Evolutionary conservation across 2,329 filamentous ascomycete species (phyloP).

Genomic region (Tothia fuscella): DNA sequence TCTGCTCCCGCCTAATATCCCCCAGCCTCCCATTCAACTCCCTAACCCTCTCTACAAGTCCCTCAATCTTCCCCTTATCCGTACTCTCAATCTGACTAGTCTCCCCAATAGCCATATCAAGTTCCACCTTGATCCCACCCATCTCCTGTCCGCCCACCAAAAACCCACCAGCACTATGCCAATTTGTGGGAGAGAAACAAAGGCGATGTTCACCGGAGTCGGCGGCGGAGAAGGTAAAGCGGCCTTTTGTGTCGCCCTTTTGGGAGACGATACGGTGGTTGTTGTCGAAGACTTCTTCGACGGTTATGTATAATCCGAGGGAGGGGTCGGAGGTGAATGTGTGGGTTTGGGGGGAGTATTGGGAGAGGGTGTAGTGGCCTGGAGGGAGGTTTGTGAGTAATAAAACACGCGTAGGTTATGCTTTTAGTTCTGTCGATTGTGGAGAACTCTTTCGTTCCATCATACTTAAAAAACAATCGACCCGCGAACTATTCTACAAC

Average conservation of each 20-base stretch:
- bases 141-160: slow-evolving; percentile 48
- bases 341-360: slow-evolving; percentile 61
- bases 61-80: slow-evolving; percentile 85
- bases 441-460: too few relatives aligned
- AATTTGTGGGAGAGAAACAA: slow-evolving; percentile 81
- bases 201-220: slow-evolving; percentile 93
- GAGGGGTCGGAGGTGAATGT: slow-evolving; percentile 62
- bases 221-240: slow-evolving; percentile 91
- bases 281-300: slow-evolving; percentile 96
- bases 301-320: slow-evolving; percentile 77
- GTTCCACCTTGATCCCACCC: slow-evolving; percentile 68
- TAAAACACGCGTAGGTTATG: too few relatives aligned
- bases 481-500: too few relatives aligned
- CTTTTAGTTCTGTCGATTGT: too few relatives aligned
- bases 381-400: slow-evolving; percentile 9
- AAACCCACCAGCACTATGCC: slow-evolving; percentile 58
- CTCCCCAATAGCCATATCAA: slow-evolving; percentile 91
- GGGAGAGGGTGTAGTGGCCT: slow-evolving; percentile 78
- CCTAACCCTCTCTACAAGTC: slow-evolving; percentile 76
- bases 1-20: slow-evolving; percentile 86
- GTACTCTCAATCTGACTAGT: slow-evolving; percentile 86
- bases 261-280: slow-evolving; percentile 92
- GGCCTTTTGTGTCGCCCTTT: slow-evolving; percentile 60
- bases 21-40: slow-evolving; percentile 78
- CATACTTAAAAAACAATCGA: too few relatives aligned